Base-by-base conservation (phyloP, 2,329 filamentous ascomycete genomes). In the Chaetothyriales sp. region DNA sequence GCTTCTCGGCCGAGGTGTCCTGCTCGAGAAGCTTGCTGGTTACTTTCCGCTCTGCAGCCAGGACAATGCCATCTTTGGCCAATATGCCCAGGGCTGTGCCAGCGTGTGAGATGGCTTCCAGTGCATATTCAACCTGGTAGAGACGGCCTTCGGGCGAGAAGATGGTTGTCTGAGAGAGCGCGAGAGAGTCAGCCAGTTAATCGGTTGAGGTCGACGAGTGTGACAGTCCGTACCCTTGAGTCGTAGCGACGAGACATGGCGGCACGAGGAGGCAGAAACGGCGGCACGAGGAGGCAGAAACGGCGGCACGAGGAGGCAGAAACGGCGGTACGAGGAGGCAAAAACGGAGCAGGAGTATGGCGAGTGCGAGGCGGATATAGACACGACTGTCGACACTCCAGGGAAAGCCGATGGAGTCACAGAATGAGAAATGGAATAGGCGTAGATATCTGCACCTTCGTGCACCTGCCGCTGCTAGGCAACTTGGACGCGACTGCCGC, bases 11-110 rank as follows among this genome's bases (percentile, higher is more conserved):
- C 51, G 92, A 97, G 59, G 94, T 98, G 73, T 98, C 92, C 75
- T 98, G 94, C 78, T 98, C 92, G 67, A 98, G 74, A 67, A 98
- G 78, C 81, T 98, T 98, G 73, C 92, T 97, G 56, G 92, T 98
- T 64, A 98, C 92, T 76, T 98, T 98, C 69, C 92, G 82, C 80
- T 98, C 92, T 45, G 94, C 92, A 52, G 94, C 92, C 52, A 98
- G 81, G 56, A 98, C 92, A 66, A 98, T 98, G 64, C 92, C 92
- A 80, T 98, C 92, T 72, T 94, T 89, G 60, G 94, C 92, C 60
- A 98, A 78, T 66, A 98, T 95, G 51, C 92, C 92, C 64, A 98
- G 83, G 60, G 92, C 92, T 48, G 92, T 98, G 63, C 92, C 92
- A 61, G 92, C 92, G 65, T 98, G 92, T 61, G 92, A 98, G 67